phyloP scores from a whole-genome alignment of 129 eudicot genomes.

The carrot (Daucus carota) region DNA sequence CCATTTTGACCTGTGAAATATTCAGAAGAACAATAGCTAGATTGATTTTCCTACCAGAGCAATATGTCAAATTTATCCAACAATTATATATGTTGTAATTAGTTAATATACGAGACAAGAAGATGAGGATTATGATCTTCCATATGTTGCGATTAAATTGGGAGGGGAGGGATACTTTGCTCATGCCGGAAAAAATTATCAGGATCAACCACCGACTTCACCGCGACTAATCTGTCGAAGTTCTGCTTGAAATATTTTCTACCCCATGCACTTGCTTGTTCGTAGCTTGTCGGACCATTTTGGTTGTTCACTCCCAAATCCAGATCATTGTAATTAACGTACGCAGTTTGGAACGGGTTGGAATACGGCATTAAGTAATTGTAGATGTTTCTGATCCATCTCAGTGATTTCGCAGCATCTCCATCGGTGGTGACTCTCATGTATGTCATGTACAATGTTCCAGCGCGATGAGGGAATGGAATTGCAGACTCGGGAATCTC shows the following conservation, averaged over 20 bases:
- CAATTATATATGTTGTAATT: background rate
- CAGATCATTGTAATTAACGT: too few relatives aligned
- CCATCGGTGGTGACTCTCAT: background rate
- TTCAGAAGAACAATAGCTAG: too few relatives aligned
- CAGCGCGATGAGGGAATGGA: background rate
- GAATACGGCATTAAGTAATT: background rate
- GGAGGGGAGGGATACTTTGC: background rate
- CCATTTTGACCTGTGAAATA: too few relatives aligned
- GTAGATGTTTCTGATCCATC: background rate
- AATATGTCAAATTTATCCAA: too few relatives aligned
- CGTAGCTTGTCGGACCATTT: too few relatives aligned
- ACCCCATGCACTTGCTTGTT: too few relatives aligned
- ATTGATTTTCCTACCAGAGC: too few relatives aligned
- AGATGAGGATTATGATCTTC: background rate
- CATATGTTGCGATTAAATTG: background rate
- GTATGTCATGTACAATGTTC: background rate
- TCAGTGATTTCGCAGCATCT: background rate
- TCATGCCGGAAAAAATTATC: background rate
- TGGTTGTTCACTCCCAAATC: too few relatives aligned
- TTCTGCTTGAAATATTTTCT: too few relatives aligned
- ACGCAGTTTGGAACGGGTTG: background rate
- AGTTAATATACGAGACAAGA: too few relatives aligned
- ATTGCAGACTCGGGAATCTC: background rate
- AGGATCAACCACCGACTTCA: background rate
- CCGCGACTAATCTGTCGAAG: too few relatives aligned